Evolutionary conservation across 176 grass and related monocot genomes (phyloP).

Genomic region (Cocos nucifera): DNA sequence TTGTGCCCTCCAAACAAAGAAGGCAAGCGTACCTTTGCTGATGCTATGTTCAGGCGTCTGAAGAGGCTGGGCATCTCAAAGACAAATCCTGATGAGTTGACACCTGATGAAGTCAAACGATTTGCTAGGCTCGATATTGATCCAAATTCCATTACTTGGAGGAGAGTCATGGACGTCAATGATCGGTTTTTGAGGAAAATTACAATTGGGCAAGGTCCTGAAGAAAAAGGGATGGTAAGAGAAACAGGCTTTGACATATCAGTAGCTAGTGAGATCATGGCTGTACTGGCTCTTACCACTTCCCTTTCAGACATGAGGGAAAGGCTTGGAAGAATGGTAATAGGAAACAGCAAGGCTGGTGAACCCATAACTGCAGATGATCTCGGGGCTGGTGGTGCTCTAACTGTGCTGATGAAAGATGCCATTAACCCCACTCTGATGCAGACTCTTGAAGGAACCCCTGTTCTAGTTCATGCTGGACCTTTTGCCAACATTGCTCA

Average conservation of each 20-base stretch:
- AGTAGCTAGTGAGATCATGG: slow-evolving; percentile 99
- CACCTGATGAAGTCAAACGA: slow-evolving; percentile 75
- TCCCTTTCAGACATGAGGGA: slow-evolving; percentile 96
- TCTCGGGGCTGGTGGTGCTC: slow-evolving; percentile 82
- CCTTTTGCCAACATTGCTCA: slow-evolving; percentile 99
- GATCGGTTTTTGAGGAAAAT: slow-evolving; percentile 93
- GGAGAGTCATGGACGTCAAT: slow-evolving; percentile 95
- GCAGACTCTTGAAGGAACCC: slow-evolving; percentile 96
- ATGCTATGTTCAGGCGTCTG: slow-evolving; percentile 65
- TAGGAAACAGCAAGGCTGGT: slow-evolving; percentile 88
- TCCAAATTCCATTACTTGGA: slow-evolving; percentile 85
- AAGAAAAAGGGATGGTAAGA: slow-evolving; percentile 95
- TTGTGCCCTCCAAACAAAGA: slow-evolving; percentile 90
- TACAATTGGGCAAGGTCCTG: slow-evolving; percentile 75
- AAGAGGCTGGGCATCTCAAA: slow-evolving; percentile 84
- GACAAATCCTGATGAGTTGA: slow-evolving; percentile 69
- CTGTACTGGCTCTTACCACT: slow-evolving; percentile 90
- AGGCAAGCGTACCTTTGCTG: slow-evolving; percentile 76
- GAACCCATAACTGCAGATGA: slow-evolving; percentile 88
- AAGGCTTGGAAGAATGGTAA: slow-evolving; percentile 90
- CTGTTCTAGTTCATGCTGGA: slow-evolving; percentile 92
- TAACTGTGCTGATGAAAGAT: slow-evolving; percentile 99
- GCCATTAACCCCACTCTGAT: slow-evolving; percentile 94
- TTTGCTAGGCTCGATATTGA: slow-evolving; percentile 92
- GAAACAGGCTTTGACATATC: slow-evolving; percentile 97